Evolutionary conservation across 768 basidiomycete genomes (phyloP), one percentile per base, ranked within the genome.

Genomic region (Amanita pseudoporphyria): DNA sequence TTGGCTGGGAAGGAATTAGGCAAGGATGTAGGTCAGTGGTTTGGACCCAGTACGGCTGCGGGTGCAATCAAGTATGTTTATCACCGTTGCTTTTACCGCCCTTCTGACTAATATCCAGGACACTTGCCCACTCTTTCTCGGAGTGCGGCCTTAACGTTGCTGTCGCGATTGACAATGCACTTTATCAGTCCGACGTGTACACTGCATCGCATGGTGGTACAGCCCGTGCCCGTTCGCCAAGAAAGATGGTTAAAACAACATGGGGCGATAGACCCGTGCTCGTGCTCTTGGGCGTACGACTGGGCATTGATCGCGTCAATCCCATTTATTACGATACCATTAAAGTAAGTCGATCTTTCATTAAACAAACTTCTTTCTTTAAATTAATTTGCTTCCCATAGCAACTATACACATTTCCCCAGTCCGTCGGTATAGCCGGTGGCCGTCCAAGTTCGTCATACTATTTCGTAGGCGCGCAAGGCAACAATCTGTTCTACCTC

Each of bases 381-480:
- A 44, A 24, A 47, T 31, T 51, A n/a, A 52, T 38, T 0, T 45
- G 14, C 26, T 14, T 4, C 43, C 19, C 52, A 6, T 57, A 95
- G 92, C 71, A 77, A 21, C 64, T 97, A 28, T 97, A 93, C 62
- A 88, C 87, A 0, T 91, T 93, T 65, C 94, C 94, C 0, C 95
- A 98, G 67, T 90, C 86, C 2, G 87, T 96, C 32, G 96, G 95
- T 35, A 98, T 99, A 47, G 93, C 95, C 0, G 95, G 96, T 33
- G 95, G 95, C 2, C 78, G 96, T 18, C 96, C 95, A 0, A 88
- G 88, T n/a, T 93, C 90, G 0, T 96, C 93, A 0, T 98, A 96
- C 64, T 99, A 98, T 65, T 99, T 99, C 60, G 88, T 99, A 42
- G 95, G 91, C 13, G 76, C 84, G 0, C 95, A 99, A 62, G 85